Conservation (phyloP, 352 stramenopile species). For the Pythium rishiriense region DNA sequence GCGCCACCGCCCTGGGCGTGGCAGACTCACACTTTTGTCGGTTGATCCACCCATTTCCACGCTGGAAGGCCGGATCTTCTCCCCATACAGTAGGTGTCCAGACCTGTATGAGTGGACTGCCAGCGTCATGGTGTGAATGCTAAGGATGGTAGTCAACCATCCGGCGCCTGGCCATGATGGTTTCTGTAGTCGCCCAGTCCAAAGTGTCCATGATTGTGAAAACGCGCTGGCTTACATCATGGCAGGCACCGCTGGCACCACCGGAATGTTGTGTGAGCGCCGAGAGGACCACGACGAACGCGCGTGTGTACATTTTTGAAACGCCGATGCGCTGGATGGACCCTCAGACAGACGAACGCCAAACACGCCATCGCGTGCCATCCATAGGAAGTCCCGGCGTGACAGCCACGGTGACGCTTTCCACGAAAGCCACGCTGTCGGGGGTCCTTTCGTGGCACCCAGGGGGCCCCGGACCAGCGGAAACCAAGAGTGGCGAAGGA, state of each 20-base stretch:
- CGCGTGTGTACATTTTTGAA: not conserved
- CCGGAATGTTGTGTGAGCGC: too few relatives aligned
- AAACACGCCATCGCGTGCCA: not conserved
- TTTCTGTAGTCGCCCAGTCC: not conserved
- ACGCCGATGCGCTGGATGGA: too few relatives aligned
- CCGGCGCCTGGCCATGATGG: not conserved
- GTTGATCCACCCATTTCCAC: not conserved
- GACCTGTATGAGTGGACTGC: conserved; percentile 5
- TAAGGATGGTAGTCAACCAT: conserved; percentile 6
- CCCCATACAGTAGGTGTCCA: not conserved
- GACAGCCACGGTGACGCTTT: not conserved
- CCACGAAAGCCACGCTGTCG: not conserved
- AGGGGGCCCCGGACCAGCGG: not conserved
- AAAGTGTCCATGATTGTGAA: conserved; percentile 1
- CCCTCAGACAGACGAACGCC: not conserved
- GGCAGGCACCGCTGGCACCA: not conserved
- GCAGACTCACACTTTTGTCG: too few relatives aligned
- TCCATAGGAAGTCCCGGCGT: not conserved
- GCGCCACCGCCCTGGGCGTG: too few relatives aligned
- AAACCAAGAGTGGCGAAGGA: not conserved
- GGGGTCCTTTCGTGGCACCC: not conserved
- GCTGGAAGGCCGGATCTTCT: not conserved
- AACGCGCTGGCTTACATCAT: not conserved
- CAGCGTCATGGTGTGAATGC: conserved; percentile 6
- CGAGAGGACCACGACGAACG: not conserved